These are phyloP conservation scores for Urostyla sp. DNA, from an alignment of 73 alveolate species.

Conservation along the genomic window DNA sequence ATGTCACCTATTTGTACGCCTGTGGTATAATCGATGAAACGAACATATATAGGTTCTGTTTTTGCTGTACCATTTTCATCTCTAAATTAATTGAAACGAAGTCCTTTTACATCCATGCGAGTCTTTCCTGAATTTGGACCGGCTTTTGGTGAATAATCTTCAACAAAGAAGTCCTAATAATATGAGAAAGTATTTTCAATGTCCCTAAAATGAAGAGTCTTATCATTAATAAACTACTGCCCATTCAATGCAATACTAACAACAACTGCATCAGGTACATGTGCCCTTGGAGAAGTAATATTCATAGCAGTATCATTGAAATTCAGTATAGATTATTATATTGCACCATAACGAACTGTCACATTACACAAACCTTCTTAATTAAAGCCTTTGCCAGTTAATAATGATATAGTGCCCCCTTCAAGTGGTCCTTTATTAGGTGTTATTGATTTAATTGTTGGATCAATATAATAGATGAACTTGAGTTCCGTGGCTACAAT, in stretches of 20 bases:
- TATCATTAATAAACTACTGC: constrained; percentile 84
- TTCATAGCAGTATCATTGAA: constrained; percentile 52
- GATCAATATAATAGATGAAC: constrained; percentile 80
- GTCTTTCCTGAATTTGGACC: constrained; percentile 92
- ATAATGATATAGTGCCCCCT: constrained; percentile 82
- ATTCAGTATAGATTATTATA: constrained; percentile 46
- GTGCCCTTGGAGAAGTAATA: constrained; percentile 84
- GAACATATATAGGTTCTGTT: constrained; percentile 68
- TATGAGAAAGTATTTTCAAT: constrained; percentile 86
- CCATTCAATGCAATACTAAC: constrained; percentile 93
- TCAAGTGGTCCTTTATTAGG: constrained; percentile 93
- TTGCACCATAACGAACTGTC: constrained; percentile 88
- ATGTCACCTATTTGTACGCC: constrained; percentile 36
- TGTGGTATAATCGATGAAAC: constrained; percentile 74
- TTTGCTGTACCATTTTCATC: constrained; percentile 70
- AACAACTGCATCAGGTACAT: constrained; percentile 87
- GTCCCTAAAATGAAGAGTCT: constrained; percentile 81
- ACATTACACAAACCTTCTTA: constrained; percentile 90
- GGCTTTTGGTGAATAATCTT: constrained; percentile 78
- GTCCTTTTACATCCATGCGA: constrained; percentile 77
- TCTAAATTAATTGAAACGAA: constrained; percentile 82
- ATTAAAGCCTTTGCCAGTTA: constrained; percentile 85
- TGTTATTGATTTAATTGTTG: constrained; percentile 72
- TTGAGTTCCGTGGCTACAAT: constrained; percentile 76
- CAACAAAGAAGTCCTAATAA: constrained; percentile 82